phyloP scores from a whole-genome alignment of 2,329 filamentous ascomycete species.

The Colletotrichum graminicola region DNA sequence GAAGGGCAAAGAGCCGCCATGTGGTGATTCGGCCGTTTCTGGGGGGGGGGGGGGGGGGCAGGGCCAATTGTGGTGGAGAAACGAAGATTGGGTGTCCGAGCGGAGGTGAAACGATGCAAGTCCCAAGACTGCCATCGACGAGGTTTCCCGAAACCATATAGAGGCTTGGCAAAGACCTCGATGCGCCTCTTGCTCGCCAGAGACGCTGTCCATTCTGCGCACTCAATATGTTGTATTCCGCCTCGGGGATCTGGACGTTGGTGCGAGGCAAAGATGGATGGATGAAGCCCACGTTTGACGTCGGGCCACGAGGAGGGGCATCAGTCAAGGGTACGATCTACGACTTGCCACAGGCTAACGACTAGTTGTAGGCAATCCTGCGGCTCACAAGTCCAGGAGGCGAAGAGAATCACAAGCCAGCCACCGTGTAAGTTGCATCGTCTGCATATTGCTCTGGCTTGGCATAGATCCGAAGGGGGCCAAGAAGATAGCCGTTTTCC shows the following conservation, averaged over 20 bases:
- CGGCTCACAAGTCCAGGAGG: background rate
- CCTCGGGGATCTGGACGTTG: background rate
- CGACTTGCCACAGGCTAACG: conserved; percentile 30
- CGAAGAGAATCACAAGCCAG: background rate
- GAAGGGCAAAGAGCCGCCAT: conserved; percentile 16
- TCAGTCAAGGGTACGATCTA: conserved; percentile 17
- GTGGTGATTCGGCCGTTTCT: background rate
- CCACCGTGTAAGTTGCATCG: background rate
- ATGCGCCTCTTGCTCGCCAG: background rate
- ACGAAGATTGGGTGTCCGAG: conserved; percentile 28
- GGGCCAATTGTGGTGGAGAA: conserved; percentile 11
- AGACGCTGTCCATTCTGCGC: background rate
- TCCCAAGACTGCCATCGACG: conserved; percentile 34
- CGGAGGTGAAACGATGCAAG: conserved; percentile 39
- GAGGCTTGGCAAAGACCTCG: conserved; percentile 27
- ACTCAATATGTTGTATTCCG: too few relatives aligned
- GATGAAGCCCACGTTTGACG: conserved; percentile 37
- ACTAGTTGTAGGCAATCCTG: conserved; percentile 8
- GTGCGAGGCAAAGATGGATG: conserved; percentile 35
- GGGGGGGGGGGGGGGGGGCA: background rate
- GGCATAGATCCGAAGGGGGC: conserved; percentile 9
- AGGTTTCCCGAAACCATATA: conserved; percentile 27
- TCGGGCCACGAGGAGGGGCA: conserved; percentile 12
- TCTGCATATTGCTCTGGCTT: background rate
- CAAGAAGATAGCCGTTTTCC: conserved; percentile 13